Evolutionary conservation across 108 stramenopile species (phyloP), one percentile per base, ranked within the genome.

Genomic region (Fistulifera solaris): DNA sequence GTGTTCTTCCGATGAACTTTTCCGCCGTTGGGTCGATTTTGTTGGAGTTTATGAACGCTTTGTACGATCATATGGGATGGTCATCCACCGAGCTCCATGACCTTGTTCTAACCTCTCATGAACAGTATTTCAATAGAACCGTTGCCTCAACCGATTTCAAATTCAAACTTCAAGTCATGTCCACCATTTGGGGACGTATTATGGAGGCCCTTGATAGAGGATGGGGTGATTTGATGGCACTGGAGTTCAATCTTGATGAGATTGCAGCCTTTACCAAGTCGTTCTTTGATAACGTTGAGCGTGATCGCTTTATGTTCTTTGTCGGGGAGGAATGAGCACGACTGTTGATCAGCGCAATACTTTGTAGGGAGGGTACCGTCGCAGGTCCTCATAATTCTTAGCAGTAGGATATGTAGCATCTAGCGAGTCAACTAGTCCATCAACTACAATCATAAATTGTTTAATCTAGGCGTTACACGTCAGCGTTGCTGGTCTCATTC

Each of bases 1-100:
- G 31, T 24, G 23, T 50, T 4, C 18, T 50, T 23, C 49, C 49
- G 5, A 10, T 24, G 24, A 50, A 50, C 23, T 50, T 50, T 24
- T 26, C 49, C 13, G 18, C 26, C 14, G 49, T 50, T 26, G 23
- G 49, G 8, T 3, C 8, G 3, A 35, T 35, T 35, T 35, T 35
- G 31, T 8, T 35, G 8, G 31, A 35, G 31, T 35, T 35, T 8
- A 35, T 35, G 3, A 35, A 35, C 8, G 31, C 31, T 3, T 3
- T 35, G 31, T 35, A 3, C 31, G 31, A 35, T 8, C 31, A 35
- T 35, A 35, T 35, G 31, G 31, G 31, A 35, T 35, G 31, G 31
- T 6, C 31, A 8, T n/a, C n/a, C n/a, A 3, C 6, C 3, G 8
- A 6, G 31, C 3, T 35, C 31, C 31, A 35, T 3, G 8, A 35